Percentiles rank a stretch among this genome's conserved stretches.
Conservation (phyloP, 2,329 filamentous ascomycete species). For the Trichoderma sp. region DNA sequence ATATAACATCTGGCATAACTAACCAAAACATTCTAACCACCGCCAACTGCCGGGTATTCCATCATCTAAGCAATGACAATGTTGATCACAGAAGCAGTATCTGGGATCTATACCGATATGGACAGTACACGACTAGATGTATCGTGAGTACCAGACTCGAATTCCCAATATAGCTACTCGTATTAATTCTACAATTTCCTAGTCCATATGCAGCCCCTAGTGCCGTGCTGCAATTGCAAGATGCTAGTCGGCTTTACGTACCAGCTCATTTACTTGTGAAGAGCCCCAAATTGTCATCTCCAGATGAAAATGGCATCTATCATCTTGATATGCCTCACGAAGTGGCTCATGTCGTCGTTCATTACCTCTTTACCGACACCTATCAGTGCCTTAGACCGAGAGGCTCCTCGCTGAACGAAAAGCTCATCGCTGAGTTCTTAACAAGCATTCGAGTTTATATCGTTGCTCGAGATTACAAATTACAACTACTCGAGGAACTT, state of each 20-base stretch:
- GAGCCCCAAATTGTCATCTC: neutral
- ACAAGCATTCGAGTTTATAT: constrained; percentile 16
- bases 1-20: neutral
- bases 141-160: neutral
- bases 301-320: neutral
- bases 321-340: neutral
- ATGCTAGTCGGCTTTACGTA: constrained; percentile 6
- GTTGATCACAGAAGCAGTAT: neutral
- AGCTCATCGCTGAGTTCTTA: neutral
- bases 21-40: neutral
- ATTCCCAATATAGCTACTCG: neutral
- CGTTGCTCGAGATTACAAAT: constrained; percentile 2
- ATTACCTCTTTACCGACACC: constrained; percentile 17
- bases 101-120: neutral
- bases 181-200: neutral
- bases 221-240: neutral
- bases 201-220: constrained; percentile 12
- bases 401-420: neutral
- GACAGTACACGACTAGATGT: neutral
- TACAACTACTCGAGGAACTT: neutral
- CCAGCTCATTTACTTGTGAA: neutral
- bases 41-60: neutral
- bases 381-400: constrained; percentile 13
- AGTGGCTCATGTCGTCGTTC: constrained; percentile 16
- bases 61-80: neutral